These are phyloP conservation scores for Pseudomonodictys pantanalensis DNA, from an alignment of 495 filamentous ascomycete genomes.

Conservation along the genomic window DNA sequence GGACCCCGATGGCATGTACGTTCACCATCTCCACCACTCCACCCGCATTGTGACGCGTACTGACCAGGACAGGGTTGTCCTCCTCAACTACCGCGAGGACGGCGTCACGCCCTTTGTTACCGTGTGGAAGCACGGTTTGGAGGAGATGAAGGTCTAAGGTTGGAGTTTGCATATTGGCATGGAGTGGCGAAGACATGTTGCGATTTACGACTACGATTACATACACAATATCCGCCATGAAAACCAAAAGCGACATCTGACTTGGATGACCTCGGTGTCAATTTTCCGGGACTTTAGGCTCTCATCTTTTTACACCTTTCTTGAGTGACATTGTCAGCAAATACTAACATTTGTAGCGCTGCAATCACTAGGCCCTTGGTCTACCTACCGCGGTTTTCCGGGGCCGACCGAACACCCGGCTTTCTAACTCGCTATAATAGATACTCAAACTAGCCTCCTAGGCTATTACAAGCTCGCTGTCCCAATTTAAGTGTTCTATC, in stretches of 20 bases:
- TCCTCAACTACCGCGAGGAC: constrained; percentile 96
- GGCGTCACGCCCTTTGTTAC: constrained; percentile 84
- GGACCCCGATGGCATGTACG: constrained; percentile 87
- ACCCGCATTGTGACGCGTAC: neutral
- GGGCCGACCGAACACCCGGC: no score
- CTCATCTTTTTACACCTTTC: neutral
- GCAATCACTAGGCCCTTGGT: no score
- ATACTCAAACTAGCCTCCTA: no score
- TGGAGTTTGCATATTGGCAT: neutral
- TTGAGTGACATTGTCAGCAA: no score
- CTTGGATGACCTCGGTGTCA: neutral
- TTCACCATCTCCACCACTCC: constrained; percentile 25
- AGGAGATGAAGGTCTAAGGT: constrained; percentile 84
- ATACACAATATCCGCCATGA: constrained; percentile 28
- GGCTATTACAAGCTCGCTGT: no score
- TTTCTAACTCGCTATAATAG: no score
- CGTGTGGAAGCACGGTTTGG: constrained; percentile 94
- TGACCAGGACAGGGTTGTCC: constrained; percentile 65
- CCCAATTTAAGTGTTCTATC: no score
- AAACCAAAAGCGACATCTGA: constrained; percentile 11
- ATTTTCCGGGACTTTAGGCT: neutral
- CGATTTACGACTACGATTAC: constrained; percentile 16
- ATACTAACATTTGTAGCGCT: no score
- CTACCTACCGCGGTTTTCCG: no score
- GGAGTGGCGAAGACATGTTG: neutral